phyloP scores from a whole-genome alignment of 495 filamentous ascomycete species.

The Oleoguttula mirabilis region DNA sequence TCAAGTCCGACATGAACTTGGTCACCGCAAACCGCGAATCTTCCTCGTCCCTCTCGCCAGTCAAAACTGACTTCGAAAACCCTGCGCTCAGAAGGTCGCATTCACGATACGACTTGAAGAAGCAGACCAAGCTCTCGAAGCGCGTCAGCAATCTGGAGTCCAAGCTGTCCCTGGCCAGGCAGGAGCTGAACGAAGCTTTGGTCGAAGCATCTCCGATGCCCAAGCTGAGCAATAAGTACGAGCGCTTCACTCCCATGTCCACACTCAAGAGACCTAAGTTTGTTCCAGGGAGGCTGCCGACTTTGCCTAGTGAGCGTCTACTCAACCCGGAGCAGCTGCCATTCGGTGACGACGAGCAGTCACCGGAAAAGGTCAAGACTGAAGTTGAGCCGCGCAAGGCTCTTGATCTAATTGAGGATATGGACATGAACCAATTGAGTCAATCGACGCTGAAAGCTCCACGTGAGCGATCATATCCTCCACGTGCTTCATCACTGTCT shows the following conservation, averaged over 20 bases:
- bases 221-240: conserved; percentile 17
- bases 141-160: conserved; percentile 53
- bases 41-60: conserved; percentile 24
- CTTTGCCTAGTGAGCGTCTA: conserved; percentile 48
- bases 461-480: conserved; percentile 8
- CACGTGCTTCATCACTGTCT: conserved; percentile 13
- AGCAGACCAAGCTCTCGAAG: conserved; percentile 50
- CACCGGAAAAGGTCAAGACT: not conserved
- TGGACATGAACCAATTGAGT: conserved; percentile 1
- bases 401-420: conserved; percentile 2
- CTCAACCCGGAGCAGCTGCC: conserved; percentile 24
- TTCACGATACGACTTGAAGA: conserved; percentile 49
- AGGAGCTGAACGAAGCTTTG: conserved; percentile 42
- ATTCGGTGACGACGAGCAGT: conserved; percentile 3
- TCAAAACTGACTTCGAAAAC: conserved; percentile 13
- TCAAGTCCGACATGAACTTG: conserved; percentile 26
- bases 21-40: conserved; percentile 17
- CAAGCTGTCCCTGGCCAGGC: conserved; percentile 47
- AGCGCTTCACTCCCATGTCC: conserved; percentile 15
- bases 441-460: conserved; percentile 12
- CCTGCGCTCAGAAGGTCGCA: conserved; percentile 36
- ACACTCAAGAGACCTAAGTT: conserved; percentile 37
- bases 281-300: conserved; percentile 43
- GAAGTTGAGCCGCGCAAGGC: not conserved
- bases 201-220: conserved; percentile 33